phyloP scores from a whole-genome alignment of 2,329 filamentous ascomycete genomes.

The Aspergillus floridensis region DNA sequence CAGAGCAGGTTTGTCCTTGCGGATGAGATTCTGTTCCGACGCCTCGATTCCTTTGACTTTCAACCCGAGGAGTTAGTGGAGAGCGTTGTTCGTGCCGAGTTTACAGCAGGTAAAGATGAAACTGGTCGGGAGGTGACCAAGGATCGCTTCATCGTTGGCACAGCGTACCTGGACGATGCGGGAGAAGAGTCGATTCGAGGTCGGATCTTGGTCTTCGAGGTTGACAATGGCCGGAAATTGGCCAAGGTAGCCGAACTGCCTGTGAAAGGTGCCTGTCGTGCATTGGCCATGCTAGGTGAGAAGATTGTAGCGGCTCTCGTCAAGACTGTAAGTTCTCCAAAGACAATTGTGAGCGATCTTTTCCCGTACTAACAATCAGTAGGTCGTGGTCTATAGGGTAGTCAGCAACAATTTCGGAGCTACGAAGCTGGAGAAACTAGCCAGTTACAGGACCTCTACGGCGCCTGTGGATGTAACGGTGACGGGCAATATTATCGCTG shows the following conservation, averaged over 20 bases:
- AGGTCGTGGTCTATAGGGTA: slow-evolving; percentile 61
- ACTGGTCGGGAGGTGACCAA: slow-evolving; percentile 49
- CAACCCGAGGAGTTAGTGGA: slow-evolving; percentile 74
- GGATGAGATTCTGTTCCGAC: slow-evolving; percentile 83
- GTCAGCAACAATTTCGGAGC: slow-evolving; percentile 33
- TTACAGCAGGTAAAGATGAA: slow-evolving; percentile 59
- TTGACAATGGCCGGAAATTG: slow-evolving; percentile 67
- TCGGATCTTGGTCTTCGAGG: slow-evolving; percentile 79
- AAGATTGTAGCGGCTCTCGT: slow-evolving; percentile 83
- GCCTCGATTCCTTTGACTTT: slow-evolving; percentile 69
- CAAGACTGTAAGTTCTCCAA: slow-evolving; percentile 65
- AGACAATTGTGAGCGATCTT: background rate
- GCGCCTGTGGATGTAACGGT: slow-evolving; percentile 79
- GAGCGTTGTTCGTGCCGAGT: slow-evolving; percentile 72
- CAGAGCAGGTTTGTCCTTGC: slow-evolving; percentile 82
- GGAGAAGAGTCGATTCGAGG: slow-evolving; percentile 60
- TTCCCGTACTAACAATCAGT: slow-evolving; percentile 1
- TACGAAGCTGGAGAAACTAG: slow-evolving; percentile 64
- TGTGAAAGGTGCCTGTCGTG: slow-evolving; percentile 77
- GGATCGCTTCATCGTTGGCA: slow-evolving; percentile 90
- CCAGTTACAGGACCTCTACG: slow-evolving; percentile 76
- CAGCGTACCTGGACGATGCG: slow-evolving; percentile 69
- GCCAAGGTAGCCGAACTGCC: slow-evolving; percentile 68
- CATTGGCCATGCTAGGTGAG: slow-evolving; percentile 69
- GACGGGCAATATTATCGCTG: slow-evolving; percentile 70